Percentiles rank a stretch among this genome's conserved stretches.
These are phyloP conservation scores for Farysia itapuensis DNA, from an alignment of 1,284 basidiomycete species.

Conservation along the genomic window DNA sequence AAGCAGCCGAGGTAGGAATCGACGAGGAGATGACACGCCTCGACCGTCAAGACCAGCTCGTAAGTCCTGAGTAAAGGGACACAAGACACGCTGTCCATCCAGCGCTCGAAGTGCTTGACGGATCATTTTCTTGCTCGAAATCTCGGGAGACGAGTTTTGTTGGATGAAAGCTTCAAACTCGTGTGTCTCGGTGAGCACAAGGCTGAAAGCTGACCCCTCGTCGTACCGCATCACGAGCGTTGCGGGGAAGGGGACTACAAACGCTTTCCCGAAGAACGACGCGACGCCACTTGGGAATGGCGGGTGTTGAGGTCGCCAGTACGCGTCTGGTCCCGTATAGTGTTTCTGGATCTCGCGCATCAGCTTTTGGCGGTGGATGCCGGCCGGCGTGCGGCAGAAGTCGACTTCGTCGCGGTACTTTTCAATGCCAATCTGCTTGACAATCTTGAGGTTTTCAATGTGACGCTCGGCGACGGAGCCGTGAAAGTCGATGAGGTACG, in stretches of 20 bases:
- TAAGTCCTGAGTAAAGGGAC: conserved; percentile 68
- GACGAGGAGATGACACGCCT: conserved; percentile 11
- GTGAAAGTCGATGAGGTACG: conserved; percentile 72
- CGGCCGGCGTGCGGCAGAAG: conserved; percentile 13
- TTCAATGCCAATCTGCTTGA: conserved; percentile 42
- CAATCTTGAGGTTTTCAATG: conserved; percentile 77
- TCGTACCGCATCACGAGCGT: conserved; percentile 70
- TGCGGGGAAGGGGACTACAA: conserved; percentile 80
- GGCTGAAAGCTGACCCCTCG: conserved; percentile 61
- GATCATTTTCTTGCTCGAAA: conserved; percentile 67
- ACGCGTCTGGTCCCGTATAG: conserved; percentile 51
- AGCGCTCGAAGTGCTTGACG: conserved; percentile 71
- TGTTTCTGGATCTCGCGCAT: conserved; percentile 37
- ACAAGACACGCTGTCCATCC: conserved; percentile 69
- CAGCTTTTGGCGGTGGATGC: conserved; percentile 18
- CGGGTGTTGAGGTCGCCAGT: conserved; percentile 38
- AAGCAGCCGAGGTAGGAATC: conserved; percentile 6
- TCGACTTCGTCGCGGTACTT: conserved; percentile 26
- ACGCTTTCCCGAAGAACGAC: conserved; percentile 64
- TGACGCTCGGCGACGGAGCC: conserved; percentile 74
- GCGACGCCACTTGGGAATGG: conserved; percentile 40
- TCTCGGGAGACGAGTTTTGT: conserved; percentile 68
- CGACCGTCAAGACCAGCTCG: conserved; percentile 61
- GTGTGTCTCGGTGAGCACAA: conserved; percentile 64
- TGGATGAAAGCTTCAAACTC: conserved; percentile 69